phyloP scores from a whole-genome alignment of 257 asterid genomes.

The Agastache rugosa region DNA sequence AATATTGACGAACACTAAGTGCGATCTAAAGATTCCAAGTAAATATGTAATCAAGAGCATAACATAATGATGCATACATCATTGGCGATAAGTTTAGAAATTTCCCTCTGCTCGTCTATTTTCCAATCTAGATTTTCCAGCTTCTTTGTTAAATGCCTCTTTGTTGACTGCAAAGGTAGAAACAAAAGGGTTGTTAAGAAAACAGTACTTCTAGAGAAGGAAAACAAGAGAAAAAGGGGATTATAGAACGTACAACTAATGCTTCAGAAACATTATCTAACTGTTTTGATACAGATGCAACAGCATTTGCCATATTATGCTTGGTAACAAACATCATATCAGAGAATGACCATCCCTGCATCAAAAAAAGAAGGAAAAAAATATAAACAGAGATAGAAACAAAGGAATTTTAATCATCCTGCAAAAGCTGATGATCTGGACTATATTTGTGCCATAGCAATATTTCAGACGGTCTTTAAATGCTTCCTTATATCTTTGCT shows the following conservation, averaged over 20 bases:
- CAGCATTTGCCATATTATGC: slow-evolving; percentile 84
- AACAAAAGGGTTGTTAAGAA: slow-evolving; percentile 24
- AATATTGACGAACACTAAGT: slow-evolving; percentile 17
- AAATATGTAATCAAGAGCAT: slow-evolving; percentile 22
- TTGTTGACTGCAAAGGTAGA: slow-evolving; percentile 60
- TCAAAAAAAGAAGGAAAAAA: slow-evolving; percentile 21
- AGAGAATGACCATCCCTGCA: slow-evolving; percentile 76
- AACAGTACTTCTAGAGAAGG: neutral
- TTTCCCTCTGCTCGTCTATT: slow-evolving; percentile 75
- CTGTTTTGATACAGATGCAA: slow-evolving; percentile 78
- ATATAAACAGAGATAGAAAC: slow-evolving; percentile 22
- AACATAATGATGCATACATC: slow-evolving; percentile 56
- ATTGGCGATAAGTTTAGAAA: slow-evolving; percentile 58
- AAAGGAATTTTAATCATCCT: neutral
- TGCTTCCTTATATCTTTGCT: slow-evolving; percentile 20
- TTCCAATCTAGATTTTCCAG: slow-evolving; percentile 81
- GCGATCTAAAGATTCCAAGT: slow-evolving; percentile 17
- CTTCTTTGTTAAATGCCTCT: slow-evolving; percentile 71
- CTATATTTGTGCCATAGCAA: neutral
- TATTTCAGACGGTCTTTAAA: slow-evolving; percentile 2
- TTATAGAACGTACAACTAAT: slow-evolving; percentile 51
- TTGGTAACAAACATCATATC: slow-evolving; percentile 83
- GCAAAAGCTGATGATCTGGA: neutral
- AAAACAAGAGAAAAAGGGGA: slow-evolving; percentile 17
- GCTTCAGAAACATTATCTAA: slow-evolving; percentile 77